Percentiles rank a stretch among this genome's conserved stretches.
Conservation (phyloP, 78 protist species). For the Dictyostelium brefeldianum region DNA sequence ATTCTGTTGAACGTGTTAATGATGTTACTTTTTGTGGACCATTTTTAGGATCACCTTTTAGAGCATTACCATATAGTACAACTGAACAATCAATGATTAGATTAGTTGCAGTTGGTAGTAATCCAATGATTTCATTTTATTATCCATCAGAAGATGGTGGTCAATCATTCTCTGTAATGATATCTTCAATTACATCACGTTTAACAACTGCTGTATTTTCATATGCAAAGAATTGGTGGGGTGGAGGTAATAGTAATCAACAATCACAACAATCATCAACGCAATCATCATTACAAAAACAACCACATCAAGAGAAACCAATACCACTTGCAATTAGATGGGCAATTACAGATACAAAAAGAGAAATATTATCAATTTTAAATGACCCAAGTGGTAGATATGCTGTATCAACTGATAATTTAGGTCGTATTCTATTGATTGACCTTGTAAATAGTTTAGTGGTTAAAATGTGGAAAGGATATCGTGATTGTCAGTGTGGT, state of each 20-base stretch:
- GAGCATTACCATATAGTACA: constrained; percentile 71
- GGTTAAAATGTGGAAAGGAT: constrained; percentile 88
- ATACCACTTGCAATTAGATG: constrained; percentile 17
- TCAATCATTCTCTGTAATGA: constrained; percentile 43
- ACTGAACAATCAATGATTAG: constrained; percentile 49
- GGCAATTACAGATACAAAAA: constrained; percentile 58
- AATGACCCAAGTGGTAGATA: constrained; percentile 82
- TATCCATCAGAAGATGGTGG: constrained; percentile 72
- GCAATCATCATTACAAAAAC: background rate
- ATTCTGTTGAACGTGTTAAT: constrained; percentile 31
- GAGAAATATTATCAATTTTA: constrained; percentile 36
- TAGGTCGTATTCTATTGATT: constrained; percentile 83
- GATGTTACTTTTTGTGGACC: constrained; percentile 61
- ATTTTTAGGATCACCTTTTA: constrained; percentile 72
- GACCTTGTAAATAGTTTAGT: constrained; percentile 58
- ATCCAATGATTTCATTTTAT: constrained; percentile 67
- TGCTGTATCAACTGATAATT: constrained; percentile 65
- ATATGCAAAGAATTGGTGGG: constrained; percentile 83
- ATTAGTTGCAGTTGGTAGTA: constrained; percentile 50
- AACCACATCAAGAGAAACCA: constrained; percentile 59
- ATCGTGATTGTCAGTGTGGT: constrained; percentile 88
- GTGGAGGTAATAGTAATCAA: background rate
- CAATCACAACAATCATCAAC: background rate
- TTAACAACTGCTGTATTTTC: constrained; percentile 82
- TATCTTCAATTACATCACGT: constrained; percentile 73